Evolutionary conservation across 140 eudicot genomes (phyloP).

Genomic region (Senecio squalidus): DNA sequence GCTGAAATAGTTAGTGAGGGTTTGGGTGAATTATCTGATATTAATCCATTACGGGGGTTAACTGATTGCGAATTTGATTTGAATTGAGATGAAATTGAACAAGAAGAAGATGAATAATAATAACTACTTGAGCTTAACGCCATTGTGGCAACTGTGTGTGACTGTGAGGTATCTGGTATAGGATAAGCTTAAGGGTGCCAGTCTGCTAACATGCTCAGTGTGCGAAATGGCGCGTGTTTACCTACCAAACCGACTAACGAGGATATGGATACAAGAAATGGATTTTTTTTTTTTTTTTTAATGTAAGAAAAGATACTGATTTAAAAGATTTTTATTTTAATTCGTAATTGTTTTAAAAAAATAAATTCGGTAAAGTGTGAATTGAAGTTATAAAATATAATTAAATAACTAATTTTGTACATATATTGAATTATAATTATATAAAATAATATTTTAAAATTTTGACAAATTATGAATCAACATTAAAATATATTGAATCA

Average conservation of each 20-base stretch:
- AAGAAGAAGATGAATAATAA: conserved; percentile 22
- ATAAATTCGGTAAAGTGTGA: too few species aligned
- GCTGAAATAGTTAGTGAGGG: conserved; percentile 42
- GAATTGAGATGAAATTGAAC: conserved; percentile 27
- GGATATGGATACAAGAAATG: too few species aligned
- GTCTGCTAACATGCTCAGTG: conserved; percentile 7
- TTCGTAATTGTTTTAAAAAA: too few species aligned
- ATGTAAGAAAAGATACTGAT: too few species aligned
- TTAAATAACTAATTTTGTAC: too few species aligned
- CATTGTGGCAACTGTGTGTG: conserved; percentile 16
- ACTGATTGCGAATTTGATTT: conserved; percentile 12
- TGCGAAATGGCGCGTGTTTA: conserved; percentile 18
- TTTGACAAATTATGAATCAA: too few species aligned
- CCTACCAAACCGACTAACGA: background rate
- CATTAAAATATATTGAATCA: too few species aligned
- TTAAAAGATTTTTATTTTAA: too few species aligned
- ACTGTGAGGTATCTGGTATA: conserved; percentile 16
- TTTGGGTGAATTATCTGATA: conserved; percentile 32
- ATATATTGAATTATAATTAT: too few species aligned
- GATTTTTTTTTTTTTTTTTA: too few species aligned
- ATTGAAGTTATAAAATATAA: too few species aligned
- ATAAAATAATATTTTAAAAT: too few species aligned
- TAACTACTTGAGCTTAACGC: conserved; percentile 29
- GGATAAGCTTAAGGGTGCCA: conserved; percentile 22
- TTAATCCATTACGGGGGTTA: conserved; percentile 18